These are phyloP conservation scores for Metrosideros polymorpha DNA, from an alignment of 441 rosid species.

Conservation along the genomic window DNA sequence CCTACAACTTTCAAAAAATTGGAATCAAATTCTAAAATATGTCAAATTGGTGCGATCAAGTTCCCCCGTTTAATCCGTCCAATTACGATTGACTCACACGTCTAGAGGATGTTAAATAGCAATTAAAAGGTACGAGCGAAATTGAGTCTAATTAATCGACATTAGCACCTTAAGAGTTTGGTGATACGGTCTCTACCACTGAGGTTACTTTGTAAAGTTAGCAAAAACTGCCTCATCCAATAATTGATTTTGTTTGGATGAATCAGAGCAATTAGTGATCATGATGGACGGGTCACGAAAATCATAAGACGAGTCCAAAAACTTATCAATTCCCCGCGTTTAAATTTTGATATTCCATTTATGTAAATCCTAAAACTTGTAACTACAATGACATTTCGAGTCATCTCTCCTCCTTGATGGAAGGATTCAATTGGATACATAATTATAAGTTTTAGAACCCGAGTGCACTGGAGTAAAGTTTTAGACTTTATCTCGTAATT, in stretches of 20 bases:
- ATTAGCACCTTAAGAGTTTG: background rate
- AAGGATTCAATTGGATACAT: background rate
- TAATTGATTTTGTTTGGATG: background rate
- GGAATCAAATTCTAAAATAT: background rate
- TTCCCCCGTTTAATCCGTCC: background rate
- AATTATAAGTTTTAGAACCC: background rate
- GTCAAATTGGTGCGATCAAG: background rate
- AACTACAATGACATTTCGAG: background rate
- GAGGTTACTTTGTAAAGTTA: background rate
- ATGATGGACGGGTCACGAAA: background rate
- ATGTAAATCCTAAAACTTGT: background rate
- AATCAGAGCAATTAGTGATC: background rate
- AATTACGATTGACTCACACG: background rate
- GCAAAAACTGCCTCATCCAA: background rate
- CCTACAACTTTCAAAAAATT: rapidly evolving
- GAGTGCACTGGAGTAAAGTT: no score
- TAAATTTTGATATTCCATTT: background rate
- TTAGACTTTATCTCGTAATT: background rate
- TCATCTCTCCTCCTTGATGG: background rate
- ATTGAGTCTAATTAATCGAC: background rate
- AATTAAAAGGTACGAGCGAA: background rate
- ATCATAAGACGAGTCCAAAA: background rate
- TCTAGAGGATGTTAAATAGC: background rate
- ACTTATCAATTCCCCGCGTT: background rate
- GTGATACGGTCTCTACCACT: background rate